Evolutionary conservation across 768 basidiomycete species (phyloP).

Genomic region (Steccherinum ochraceum): DNA sequence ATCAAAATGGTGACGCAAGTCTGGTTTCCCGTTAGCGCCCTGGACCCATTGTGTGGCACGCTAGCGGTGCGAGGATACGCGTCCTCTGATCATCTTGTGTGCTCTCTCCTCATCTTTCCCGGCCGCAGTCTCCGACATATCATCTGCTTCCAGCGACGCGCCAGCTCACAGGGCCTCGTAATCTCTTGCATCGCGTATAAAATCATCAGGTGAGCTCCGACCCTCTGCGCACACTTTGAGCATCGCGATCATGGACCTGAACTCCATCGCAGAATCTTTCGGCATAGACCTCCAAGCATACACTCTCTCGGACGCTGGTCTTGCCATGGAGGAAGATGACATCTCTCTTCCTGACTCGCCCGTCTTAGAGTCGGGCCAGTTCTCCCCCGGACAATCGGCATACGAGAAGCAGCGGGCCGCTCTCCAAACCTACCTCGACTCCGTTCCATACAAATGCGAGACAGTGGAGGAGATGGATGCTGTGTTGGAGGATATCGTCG

Average conservation of each 20-base stretch:
- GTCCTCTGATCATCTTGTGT: neutral
- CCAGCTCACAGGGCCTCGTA: conserved; percentile 17
- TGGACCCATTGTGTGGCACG: too few species aligned
- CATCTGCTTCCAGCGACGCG: conserved; percentile 19
- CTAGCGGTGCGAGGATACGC: neutral
- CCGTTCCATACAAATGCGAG: conserved; percentile 71
- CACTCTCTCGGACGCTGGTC: neutral
- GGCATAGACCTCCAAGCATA: neutral
- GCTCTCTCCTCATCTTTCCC: neutral
- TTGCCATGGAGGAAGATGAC: conserved; percentile 54
- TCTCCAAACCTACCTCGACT: conserved; percentile 59
- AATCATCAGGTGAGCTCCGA: conserved; percentile 9
- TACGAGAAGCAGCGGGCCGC: conserved; percentile 54
- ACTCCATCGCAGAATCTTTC: neutral
- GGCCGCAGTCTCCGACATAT: conserved; percentile 5
- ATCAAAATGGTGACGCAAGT: too few species aligned
- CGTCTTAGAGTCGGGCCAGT: conserved; percentile 22
- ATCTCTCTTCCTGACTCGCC: conserved; percentile 41
- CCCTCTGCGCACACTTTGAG: neutral
- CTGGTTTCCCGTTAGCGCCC: too few species aligned
- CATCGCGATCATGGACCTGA: conserved; percentile 3
- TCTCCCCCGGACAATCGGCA: conserved; percentile 24
- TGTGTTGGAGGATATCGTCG: conserved; percentile 62
- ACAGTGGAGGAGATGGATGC: conserved; percentile 63
- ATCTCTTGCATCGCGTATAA: conserved; percentile 3